Percentiles rank a stretch among this genome's conserved stretches.
These are phyloP conservation scores for Bromus sterilis DNA, from an alignment of 176 grass and related monocot genomes.

Conservation along the genomic window DNA sequence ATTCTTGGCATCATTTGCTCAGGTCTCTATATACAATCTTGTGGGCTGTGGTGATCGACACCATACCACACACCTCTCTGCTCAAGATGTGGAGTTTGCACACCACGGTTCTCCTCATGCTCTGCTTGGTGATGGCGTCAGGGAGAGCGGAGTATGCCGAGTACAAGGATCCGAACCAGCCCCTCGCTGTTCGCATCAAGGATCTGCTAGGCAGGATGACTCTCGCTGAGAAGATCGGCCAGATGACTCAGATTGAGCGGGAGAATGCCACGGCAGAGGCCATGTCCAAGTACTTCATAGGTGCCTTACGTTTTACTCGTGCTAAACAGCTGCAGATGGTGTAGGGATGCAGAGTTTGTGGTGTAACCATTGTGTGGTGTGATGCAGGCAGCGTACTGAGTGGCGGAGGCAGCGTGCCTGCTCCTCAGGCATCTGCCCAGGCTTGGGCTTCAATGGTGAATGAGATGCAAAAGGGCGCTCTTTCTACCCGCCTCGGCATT, in stretches of 20 bases:
- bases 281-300: conserved; percentile 66
- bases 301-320: neutral
- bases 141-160: conserved; percentile 27
- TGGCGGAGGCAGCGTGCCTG: conserved; percentile 67
- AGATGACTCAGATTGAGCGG: conserved; percentile 65
- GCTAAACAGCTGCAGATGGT: neutral
- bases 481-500: conserved; percentile 71
- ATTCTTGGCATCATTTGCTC: neutral
- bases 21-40: conserved; percentile 18
- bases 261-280: conserved; percentile 45
- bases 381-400: conserved; percentile 68
- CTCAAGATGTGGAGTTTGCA: conserved; percentile 39
- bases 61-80: neutral
- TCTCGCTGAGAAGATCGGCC: conserved; percentile 77
- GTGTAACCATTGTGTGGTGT: conserved; percentile 10
- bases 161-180: conserved; percentile 71
- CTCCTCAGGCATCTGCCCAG: conserved; percentile 52
- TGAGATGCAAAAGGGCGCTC: conserved; percentile 52
- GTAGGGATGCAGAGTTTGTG: neutral
- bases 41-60: conserved; percentile 1
- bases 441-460: conserved; percentile 49
- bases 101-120: conserved; percentile 29
- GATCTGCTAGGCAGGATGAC: conserved; percentile 64
- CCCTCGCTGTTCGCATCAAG: conserved; percentile 44
- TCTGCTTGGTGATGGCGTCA: neutral